phyloP scores from a whole-genome alignment of 1,284 basidiomycete genomes.

The Rugosomyces carneus region DNA sequence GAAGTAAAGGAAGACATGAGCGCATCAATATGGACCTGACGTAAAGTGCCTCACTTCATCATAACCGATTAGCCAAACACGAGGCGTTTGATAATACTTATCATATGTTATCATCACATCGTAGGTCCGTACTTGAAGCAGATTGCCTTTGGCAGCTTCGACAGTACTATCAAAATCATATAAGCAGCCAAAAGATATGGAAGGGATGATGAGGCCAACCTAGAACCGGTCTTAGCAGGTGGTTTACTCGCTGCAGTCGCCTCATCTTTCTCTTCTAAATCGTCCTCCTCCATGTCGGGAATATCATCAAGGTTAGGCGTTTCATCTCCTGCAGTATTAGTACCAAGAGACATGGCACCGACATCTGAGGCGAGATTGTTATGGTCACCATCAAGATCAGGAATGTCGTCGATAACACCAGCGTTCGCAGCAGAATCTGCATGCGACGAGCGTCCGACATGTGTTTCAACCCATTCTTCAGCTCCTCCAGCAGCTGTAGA shows the following conservation, averaged over 20 bases:
- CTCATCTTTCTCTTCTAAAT: slow-evolving; percentile 78
- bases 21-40: not conserved
- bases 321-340: slow-evolving; percentile 29
- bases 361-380: slow-evolving; percentile 37
- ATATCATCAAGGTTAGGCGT: slow-evolving; percentile 87
- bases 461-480: slow-evolving; percentile 87
- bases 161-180: slow-evolving; percentile 38
- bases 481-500: slow-evolving; percentile 49
- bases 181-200: not conserved
- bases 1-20: not conserved
- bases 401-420: slow-evolving; percentile 74
- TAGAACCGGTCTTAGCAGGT: slow-evolving; percentile 32
- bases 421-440: slow-evolving; percentile 48
- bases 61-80: slow-evolving; percentile 93
- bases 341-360: slow-evolving; percentile 37
- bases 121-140: slow-evolving; percentile 95
- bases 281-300: slow-evolving; percentile 88
- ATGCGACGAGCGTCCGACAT: slow-evolving; percentile 61
- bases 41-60: slow-evolving; percentile 64
- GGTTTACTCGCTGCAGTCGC: slow-evolving; percentile 63
- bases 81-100: slow-evolving; percentile 96
- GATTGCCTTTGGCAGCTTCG: slow-evolving; percentile 69
- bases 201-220: slow-evolving; percentile 24
- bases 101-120: slow-evolving; percentile 99
- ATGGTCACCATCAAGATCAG: slow-evolving; percentile 57